Conservation (phyloP, 352 stramenopile genomes). For the Globisporangium paroecandrum region DNA sequence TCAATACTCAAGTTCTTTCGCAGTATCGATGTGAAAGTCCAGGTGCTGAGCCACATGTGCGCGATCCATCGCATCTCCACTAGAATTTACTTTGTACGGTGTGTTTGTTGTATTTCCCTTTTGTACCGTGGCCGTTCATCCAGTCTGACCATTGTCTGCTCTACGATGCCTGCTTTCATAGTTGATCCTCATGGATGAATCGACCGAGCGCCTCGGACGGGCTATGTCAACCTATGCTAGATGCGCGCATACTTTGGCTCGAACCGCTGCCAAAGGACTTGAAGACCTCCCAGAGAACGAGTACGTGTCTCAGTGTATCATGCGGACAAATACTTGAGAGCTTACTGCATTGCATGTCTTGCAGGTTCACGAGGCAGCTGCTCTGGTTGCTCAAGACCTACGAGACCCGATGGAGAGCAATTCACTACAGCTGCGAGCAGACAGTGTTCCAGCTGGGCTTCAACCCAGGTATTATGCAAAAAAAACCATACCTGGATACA, state of each 20-base stretch:
- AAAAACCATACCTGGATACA: not conserved
- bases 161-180: slow-evolving; percentile 12
- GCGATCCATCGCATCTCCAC: slow-evolving; percentile 27
- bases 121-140: not conserved
- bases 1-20: slow-evolving; percentile 17
- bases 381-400: slow-evolving; percentile 39
- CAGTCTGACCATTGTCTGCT: not conserved
- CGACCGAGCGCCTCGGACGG: slow-evolving; percentile 30
- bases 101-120: not conserved
- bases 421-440: slow-evolving; percentile 43
- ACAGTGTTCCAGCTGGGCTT: slow-evolving; percentile 47
- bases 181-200: slow-evolving; percentile 41
- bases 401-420: slow-evolving; percentile 40
- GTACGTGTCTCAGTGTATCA: slow-evolving; percentile 12
- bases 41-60: slow-evolving; percentile 22
- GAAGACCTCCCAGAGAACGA: slow-evolving; percentile 14
- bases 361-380: slow-evolving; percentile 37
- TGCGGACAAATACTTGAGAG: too few species aligned
- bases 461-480: slow-evolving; percentile 29
- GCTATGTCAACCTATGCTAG: slow-evolving; percentile 35
- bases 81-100: slow-evolving; percentile 12
- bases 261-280: slow-evolving; percentile 11
- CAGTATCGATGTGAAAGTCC: not conserved
- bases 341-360: too few species aligned
- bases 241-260: slow-evolving; percentile 29